Conservation (phyloP, 164 flowering plant genomes). For the Stephania cephalantha region DNA sequence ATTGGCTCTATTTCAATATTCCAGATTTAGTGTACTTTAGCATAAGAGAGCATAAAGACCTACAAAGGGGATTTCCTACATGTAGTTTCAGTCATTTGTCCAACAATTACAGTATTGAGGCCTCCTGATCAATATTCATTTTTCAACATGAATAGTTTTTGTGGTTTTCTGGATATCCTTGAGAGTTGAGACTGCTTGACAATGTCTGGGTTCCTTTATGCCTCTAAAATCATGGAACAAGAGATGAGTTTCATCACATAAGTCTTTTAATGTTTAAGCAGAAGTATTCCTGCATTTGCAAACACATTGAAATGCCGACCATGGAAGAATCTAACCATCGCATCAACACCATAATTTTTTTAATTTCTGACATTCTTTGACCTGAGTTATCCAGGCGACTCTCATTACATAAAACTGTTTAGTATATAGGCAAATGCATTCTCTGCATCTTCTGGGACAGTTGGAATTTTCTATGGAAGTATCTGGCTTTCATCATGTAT, state of each 20-base stretch:
- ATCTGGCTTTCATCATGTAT: not conserved
- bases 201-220: not conserved
- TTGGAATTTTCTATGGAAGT: not conserved
- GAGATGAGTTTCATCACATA: no score
- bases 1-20: not conserved
- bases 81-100: not conserved
- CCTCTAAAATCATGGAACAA: not conserved
- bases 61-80: not conserved
- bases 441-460: not conserved
- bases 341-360: no score
- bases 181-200: not conserved
- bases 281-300: no score
- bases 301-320: no score
- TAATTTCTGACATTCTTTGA: not conserved
- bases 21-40: not conserved
- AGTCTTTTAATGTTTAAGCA: no score
- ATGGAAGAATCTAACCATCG: no score
- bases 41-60: not conserved
- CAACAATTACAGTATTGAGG: not conserved
- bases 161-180: not conserved
- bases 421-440: not conserved
- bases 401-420: not conserved
- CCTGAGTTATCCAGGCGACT: not conserved
- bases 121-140: not conserved
- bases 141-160: not conserved